Evolutionary conservation across 192 early-diverging fungal species (phyloP).

Genomic region (Podila verticillata): DNA sequence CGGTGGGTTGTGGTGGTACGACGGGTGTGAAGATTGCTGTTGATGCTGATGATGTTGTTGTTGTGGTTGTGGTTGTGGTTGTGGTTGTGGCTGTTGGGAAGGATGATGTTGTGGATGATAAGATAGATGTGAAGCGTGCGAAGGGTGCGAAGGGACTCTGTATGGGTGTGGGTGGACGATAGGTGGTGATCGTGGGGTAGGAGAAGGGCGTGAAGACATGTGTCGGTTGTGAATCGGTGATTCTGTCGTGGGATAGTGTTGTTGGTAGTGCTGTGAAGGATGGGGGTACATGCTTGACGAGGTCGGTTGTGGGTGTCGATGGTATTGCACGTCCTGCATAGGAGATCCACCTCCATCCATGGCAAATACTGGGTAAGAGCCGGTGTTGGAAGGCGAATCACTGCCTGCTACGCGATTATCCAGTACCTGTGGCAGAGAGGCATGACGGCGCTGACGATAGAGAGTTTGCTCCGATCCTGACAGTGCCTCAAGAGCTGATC

Average conservation of each 20-base stretch:
- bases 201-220: conserved; percentile 25
- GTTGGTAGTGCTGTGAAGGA: conserved; percentile 29
- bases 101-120: neutral
- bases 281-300: conserved; percentile 17
- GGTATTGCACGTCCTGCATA: neutral
- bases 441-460: conserved; percentile 21
- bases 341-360: neutral
- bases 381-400: neutral
- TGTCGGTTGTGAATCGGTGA: conserved; percentile 13
- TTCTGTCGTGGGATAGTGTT: conserved; percentile 35
- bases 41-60: conserved; percentile 34
- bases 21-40: conserved; percentile 9
- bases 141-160: conserved; percentile 21
- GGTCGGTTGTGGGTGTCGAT: neutral
- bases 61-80: too few species aligned
- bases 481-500: neutral
- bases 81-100: too few species aligned
- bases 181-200: conserved; percentile 27
- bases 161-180: conserved; percentile 12
- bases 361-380: neutral
- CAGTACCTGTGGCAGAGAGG: conserved; percentile 37
- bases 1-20: conserved; percentile 14
- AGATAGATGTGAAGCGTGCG: neutral
- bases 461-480: neutral
- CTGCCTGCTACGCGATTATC: neutral